Evolutionary conservation across 2,329 filamentous ascomycete genomes (phyloP).

Genomic region (Fusarium nelsonii): DNA sequence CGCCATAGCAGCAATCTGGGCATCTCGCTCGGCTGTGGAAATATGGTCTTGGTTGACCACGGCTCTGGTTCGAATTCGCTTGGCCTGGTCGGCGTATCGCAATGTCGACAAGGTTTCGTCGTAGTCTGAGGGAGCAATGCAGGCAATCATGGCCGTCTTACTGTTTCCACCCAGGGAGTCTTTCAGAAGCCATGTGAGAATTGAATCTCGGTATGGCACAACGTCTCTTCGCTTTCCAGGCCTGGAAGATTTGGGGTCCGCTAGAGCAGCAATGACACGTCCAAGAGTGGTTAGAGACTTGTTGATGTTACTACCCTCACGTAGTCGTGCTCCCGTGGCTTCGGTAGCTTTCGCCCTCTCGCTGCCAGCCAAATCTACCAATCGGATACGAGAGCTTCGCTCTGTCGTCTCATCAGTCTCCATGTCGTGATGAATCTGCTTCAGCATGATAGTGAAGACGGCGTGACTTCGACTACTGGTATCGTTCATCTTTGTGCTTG

Average conservation of each 20-base stretch:
- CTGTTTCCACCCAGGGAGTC: constrained; percentile 96
- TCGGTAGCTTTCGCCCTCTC: constrained; percentile 96
- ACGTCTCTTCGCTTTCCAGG: constrained; percentile 72
- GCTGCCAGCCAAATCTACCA: constrained; percentile 94
- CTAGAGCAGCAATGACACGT: constrained; percentile 92
- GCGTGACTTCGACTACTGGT: constrained; percentile 96
- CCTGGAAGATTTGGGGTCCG: constrained; percentile 72
- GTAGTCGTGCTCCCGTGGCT: constrained; percentile 88
- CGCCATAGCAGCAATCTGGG: constrained; percentile 93
- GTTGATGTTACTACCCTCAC: constrained; percentile 98
- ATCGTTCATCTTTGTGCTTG: constrained; percentile 99
- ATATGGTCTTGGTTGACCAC: constrained; percentile 96
- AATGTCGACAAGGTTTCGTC: constrained; percentile 97
- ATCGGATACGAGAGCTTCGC: constrained; percentile 89
- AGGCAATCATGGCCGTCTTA: constrained; percentile 99
- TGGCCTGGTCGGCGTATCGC: constrained; percentile 97
- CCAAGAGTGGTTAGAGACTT: constrained; percentile 97
- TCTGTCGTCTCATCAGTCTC: constrained; percentile 98
- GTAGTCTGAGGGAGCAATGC: constrained; percentile 94
- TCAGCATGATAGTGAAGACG: constrained; percentile 97
- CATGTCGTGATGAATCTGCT: constrained; percentile 98
- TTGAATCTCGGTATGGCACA: constrained; percentile 93
- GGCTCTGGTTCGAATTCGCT: constrained; percentile 93
- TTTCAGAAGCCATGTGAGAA: constrained; percentile 87
- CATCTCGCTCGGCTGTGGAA: constrained; percentile 91